phyloP scores from a whole-genome alignment of 106 monocot genomes.

The Vanilla planifolia region DNA sequence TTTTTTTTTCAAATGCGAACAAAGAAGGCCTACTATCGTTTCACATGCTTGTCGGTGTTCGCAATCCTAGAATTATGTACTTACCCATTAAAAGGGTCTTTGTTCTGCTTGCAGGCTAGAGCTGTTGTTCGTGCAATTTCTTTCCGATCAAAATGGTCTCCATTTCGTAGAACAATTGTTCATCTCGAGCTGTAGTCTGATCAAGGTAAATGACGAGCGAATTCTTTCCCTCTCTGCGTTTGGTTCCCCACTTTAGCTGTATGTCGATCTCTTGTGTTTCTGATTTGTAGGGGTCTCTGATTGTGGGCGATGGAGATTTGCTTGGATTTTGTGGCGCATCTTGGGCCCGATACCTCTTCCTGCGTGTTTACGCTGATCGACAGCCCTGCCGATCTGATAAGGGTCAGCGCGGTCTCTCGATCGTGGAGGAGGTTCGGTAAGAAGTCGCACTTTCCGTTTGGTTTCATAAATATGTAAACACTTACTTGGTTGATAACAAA shows the following conservation, averaged over 20 bases:
- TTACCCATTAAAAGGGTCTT: no score
- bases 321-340: conserved; percentile 24
- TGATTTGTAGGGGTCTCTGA: background rate
- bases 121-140: no score
- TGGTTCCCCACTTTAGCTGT: background rate
- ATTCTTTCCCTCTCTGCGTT: no score
- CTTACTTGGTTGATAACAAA: no score
- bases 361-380: conserved; percentile 14
- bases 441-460: background rate
- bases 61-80: no score
- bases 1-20: no score
- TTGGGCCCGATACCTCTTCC: conserved; percentile 25
- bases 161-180: no score
- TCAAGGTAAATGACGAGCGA: background rate
- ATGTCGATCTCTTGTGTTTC: background rate
- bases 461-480: no score
- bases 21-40: no score
- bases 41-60: no score
- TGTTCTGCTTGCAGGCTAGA: no score
- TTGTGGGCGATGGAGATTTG: conserved; percentile 5
- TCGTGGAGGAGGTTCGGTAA: conserved; percentile 39
- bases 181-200: background rate
- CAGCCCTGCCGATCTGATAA: conserved; percentile 29
- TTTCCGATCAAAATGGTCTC: no score
- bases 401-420: conserved; percentile 29